Evolutionary conservation across 257 asterid species (phyloP).

Genomic region (Solanum medicagineum): DNA sequence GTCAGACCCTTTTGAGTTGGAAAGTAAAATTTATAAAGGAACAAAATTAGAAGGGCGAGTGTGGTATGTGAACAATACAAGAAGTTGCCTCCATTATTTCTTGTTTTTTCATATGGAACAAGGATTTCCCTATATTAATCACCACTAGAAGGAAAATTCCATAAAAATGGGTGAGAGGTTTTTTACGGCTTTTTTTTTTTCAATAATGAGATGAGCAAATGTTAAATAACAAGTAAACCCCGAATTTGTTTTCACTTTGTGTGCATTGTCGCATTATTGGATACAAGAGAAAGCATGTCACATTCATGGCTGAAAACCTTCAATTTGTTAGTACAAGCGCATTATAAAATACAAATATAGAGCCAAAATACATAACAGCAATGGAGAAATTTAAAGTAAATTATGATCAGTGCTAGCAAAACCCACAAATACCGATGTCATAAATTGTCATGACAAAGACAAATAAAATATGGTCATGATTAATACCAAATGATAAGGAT

Average conservation of each 20-base stretch:
- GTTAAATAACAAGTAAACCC: not conserved
- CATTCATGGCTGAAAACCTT: not conserved
- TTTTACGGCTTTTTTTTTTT: not conserved
- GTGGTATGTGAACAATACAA: not conserved
- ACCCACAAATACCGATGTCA: not conserved
- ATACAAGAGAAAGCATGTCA: not conserved
- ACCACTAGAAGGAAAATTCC: not conserved
- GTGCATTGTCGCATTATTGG: not conserved
- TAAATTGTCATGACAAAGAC: not conserved
- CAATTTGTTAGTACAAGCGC: not conserved
- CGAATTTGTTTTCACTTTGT: not conserved
- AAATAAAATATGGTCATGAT: not conserved
- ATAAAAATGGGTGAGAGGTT: not conserved
- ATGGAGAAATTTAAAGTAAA: not conserved
- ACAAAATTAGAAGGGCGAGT: not conserved
- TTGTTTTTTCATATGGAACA: not conserved
- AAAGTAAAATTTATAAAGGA: not conserved
- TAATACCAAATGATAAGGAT: slow-evolving; percentile 94
- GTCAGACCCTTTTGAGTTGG: not conserved
- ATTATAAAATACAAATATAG: not conserved
- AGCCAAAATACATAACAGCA: not conserved
- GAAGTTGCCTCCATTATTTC: not conserved
- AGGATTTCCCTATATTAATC: not conserved
- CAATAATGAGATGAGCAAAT: not conserved
- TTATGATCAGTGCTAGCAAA: not conserved